phyloP scores from a whole-genome alignment of 177 flowering plant species.

The Telopea speciosissima region DNA sequence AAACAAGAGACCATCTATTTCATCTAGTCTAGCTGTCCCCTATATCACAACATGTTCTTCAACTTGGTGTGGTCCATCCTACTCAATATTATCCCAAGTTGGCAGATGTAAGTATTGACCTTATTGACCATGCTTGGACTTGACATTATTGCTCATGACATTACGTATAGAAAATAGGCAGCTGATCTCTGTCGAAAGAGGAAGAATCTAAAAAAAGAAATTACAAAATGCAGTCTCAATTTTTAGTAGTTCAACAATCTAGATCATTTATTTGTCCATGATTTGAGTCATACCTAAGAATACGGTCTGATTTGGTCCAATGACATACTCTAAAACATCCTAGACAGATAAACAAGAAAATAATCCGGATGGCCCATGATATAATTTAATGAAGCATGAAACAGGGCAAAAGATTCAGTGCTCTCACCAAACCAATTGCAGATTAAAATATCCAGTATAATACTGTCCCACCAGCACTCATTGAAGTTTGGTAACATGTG shows the following conservation, averaged over 20 bases:
- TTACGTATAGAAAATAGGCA: too few relatives aligned
- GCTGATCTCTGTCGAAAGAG: too few relatives aligned
- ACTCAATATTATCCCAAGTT: too few relatives aligned
- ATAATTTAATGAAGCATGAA: background rate
- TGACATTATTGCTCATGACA: too few relatives aligned
- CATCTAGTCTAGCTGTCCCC: too few relatives aligned
- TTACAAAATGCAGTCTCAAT: background rate
- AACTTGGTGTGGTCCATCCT: too few relatives aligned
- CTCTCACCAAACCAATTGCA: slow-evolving; percentile 99
- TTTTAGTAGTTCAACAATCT: background rate
- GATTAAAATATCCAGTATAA: slow-evolving; percentile 81
- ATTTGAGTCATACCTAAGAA: background rate
- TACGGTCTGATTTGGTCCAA: background rate
- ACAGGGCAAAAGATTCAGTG: background rate
- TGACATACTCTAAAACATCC: background rate
- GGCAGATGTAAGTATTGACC: too few relatives aligned
- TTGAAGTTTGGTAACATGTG: slow-evolving; percentile 99
- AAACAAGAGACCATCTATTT: too few relatives aligned
- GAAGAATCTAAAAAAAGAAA: too few relatives aligned
- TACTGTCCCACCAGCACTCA: slow-evolving; percentile 99
- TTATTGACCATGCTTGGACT: too few relatives aligned
- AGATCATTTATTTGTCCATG: background rate
- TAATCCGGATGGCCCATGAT: background rate
- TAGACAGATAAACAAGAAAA: background rate
- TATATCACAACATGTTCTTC: too few relatives aligned